Base-by-base conservation (phyloP, 2,329 filamentous ascomycete species). In the Penicillium sp. region DNA sequence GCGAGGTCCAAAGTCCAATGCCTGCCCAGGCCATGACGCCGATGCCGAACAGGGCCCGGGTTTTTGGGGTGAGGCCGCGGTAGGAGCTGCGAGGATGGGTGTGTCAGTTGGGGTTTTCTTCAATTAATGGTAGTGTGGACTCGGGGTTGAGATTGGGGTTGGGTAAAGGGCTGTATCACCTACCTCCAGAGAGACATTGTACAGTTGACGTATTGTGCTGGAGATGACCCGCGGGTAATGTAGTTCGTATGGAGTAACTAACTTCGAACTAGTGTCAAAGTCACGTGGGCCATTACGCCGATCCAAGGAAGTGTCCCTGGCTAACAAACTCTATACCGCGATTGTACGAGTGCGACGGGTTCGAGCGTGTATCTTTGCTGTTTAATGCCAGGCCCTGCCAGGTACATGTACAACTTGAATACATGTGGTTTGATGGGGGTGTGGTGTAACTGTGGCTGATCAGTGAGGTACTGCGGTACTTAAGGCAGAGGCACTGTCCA, bases 21-120 rank as follows among this genome's bases (percentile, higher is more conserved):
- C 79, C 76, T 13, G 90, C 90, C 84, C 91, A 96, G 32, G 83
- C 83, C 67, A 96, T 84, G 61, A 96, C 75, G 63, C 86, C 88
- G 45, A 85, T 70, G 62, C 92, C 92, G 58, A 96, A 80, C 45
- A 87, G 75, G 40, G 90, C 75, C 53, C 89, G 88, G 22, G 88
- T 88, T 62, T 83, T 86, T 16, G 88, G 83, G 3, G 87, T 77
- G 50, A 96, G 85, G 64, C 83, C 84, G 68, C 82, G 86, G 77
- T 92, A 96, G 48, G 85, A 79, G 66, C 86, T 89, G 13, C 18
- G 29, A 16, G 14, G 10, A n/a, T 13, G 34, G 34, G 34, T 8
- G 29, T 51, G 22, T 39, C 39, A 40, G 36, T 47, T 39, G 45
- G 5, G 7, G 32, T 38, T 38, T 32, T 31, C 31, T 24, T 45